Conservation (phyloP, 2,329 filamentous ascomycete genomes). For the Aspergillus pseudoviridinutans region DNA sequence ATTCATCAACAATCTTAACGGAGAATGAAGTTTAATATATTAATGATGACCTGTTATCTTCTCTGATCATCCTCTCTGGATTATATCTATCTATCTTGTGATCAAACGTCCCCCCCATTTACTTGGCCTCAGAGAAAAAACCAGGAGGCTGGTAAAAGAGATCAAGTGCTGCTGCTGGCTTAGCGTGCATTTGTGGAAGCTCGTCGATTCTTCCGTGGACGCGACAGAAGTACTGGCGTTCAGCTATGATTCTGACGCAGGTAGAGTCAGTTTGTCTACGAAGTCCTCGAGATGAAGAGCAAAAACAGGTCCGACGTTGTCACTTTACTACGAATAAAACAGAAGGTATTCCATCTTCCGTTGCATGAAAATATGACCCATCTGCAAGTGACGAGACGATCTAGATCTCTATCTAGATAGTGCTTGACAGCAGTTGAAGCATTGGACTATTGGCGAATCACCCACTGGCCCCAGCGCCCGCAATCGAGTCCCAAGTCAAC, state of each 20-base stretch:
- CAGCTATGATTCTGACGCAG: neutral
- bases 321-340: neutral
- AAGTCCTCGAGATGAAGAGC: neutral
- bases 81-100: conserved; percentile 8
- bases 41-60: neutral
- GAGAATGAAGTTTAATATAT: neutral
- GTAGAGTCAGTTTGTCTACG: neutral
- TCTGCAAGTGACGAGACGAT: neutral
- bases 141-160: conserved; percentile 29
- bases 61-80: conserved; percentile 5
- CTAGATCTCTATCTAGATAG: neutral
- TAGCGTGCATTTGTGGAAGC: conserved; percentile 28
- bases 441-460: neutral
- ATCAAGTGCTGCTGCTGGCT: conserved; percentile 7
- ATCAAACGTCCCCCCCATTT: conserved; percentile 5
- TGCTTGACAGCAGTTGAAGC: neutral
- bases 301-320: neutral
- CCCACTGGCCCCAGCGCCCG: neutral
- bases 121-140: conserved; percentile 18
- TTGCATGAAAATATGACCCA: neutral
- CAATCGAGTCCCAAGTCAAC: neutral
- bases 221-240: neutral
- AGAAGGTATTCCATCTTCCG: neutral
- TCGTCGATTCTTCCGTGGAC: conserved; percentile 14
- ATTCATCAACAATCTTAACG: neutral